Conservation (phyloP, 306 rosid genomes). For the Hylodesmum podocarpum region DNA sequence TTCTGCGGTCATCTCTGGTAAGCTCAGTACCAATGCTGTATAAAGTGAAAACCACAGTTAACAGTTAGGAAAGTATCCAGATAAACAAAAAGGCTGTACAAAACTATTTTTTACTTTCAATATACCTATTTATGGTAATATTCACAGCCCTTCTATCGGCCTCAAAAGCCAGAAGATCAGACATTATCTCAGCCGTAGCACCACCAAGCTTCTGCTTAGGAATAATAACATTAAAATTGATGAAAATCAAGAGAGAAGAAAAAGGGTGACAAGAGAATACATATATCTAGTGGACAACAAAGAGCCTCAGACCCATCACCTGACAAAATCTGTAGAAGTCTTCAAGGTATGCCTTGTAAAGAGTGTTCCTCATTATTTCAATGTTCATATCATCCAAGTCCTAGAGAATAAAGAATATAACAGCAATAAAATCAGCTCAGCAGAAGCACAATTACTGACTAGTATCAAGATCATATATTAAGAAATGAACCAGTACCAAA, state of each 20-base stretch:
- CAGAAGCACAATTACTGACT: conserved; percentile 10
- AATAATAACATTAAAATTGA: conserved; percentile 34
- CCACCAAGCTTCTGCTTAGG: conserved; percentile 89
- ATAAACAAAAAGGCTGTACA: neutral
- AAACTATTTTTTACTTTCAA: neutral
- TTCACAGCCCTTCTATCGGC: conserved; percentile 99
- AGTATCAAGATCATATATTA: conserved; percentile 8
- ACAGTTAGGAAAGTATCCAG: conserved; percentile 3
- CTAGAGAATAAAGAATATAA: conserved; percentile 37
- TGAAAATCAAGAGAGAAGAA: neutral
- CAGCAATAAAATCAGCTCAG: conserved; percentile 3
- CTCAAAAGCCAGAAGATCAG: conserved; percentile 95
- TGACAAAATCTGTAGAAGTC: conserved; percentile 95
- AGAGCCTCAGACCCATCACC: conserved; percentile 45
- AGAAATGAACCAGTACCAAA: neutral
- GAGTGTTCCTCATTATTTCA: conserved; percentile 97
- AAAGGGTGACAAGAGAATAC: neutral
- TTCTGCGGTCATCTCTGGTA: conserved; percentile 93
- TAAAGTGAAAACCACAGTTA: conserved; percentile 21
- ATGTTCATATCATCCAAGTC: conserved; percentile 99
- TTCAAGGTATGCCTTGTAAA: conserved; percentile 97
- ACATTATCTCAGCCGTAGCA: conserved; percentile 96
- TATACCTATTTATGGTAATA: conserved; percentile 90
- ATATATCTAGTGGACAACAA: neutral
- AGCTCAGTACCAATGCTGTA: conserved; percentile 98